Percentiles rank a stretch among this genome's conserved stretches.
phyloP scores from a whole-genome alignment of 805 yeast genomes.

The Nakazawaea ambrosiae region DNA sequence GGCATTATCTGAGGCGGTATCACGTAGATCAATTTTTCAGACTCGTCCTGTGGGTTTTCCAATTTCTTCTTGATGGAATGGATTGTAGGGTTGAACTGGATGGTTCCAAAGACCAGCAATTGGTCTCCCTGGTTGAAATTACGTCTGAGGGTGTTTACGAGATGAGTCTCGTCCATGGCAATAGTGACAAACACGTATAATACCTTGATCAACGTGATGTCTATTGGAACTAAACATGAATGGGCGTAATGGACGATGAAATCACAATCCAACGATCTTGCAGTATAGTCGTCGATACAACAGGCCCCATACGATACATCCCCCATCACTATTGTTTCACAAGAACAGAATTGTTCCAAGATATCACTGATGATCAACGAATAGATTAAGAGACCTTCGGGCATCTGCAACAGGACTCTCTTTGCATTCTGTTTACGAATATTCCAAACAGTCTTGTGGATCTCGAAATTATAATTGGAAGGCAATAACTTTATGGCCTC shows the following conservation, averaged over 20 bases:
- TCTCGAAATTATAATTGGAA: slow-evolving; percentile 88
- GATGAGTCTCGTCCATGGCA: slow-evolving; percentile 75
- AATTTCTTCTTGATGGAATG: slow-evolving; percentile 67
- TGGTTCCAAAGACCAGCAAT: slow-evolving; percentile 88
- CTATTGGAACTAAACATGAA: slow-evolving; percentile 93
- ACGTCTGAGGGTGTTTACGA: slow-evolving; percentile 64
- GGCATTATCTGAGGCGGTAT: slow-evolving; percentile 91
- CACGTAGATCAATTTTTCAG: slow-evolving; percentile 44
- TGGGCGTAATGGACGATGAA: slow-evolving; percentile 96
- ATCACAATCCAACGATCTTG: slow-evolving; percentile 88
- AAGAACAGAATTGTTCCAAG: slow-evolving; percentile 80
- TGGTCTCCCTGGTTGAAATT: slow-evolving; percentile 61
- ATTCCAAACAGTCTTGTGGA: slow-evolving; percentile 94
- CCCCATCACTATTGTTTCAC: slow-evolving; percentile 92
- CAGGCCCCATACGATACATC: slow-evolving; percentile 99
- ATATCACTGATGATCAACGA: slow-evolving; percentile 89
- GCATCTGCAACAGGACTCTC: slow-evolving; percentile 93
- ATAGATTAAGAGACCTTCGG: slow-evolving; percentile 89
- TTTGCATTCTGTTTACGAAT: slow-evolving; percentile 66
- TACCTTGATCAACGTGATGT: slow-evolving; percentile 83
- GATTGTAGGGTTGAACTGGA: slow-evolving; percentile 92
- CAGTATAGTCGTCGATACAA: slow-evolving; percentile 95
- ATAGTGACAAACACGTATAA: slow-evolving; percentile 95
- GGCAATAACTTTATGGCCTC: slow-evolving; percentile 80
- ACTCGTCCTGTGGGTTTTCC: slow-evolving; percentile 25